phyloP scores from a whole-genome alignment of 345 rosid genomes.

The Bretschneidera sinensis region DNA sequence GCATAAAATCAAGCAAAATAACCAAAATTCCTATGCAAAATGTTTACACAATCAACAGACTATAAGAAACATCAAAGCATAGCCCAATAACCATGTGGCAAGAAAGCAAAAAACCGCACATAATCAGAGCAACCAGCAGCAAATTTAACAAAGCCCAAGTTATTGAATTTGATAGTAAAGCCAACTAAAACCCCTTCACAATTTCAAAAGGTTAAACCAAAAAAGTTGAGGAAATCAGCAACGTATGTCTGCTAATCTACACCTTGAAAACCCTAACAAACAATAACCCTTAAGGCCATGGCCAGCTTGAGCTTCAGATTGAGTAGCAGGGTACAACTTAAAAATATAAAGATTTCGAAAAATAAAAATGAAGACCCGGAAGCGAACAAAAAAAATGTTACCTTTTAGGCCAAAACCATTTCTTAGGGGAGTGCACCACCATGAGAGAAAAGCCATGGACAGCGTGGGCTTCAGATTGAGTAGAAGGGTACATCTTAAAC shows the following conservation, averaged over 20 bases:
- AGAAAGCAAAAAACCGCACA: no score
- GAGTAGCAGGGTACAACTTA: conserved; percentile 15
- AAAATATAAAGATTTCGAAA: conserved; percentile 1
- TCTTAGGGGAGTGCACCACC: conserved; percentile 1
- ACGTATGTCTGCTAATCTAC: neutral
- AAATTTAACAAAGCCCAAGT: no score
- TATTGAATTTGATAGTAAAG: neutral
- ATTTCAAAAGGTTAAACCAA: neutral
- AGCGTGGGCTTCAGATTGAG: conserved; percentile 7
- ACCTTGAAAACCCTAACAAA: neutral
- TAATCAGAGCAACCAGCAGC: no score
- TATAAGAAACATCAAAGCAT: no score
- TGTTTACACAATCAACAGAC: no score
- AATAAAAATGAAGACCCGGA: neutral
- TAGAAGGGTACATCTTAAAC: conserved; percentile 17
- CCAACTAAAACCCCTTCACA: neutral
- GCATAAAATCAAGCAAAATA: no score
- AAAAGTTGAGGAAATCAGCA: neutral
- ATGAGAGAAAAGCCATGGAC: conserved; percentile 10
- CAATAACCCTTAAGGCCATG: neutral
- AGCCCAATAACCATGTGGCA: no score
- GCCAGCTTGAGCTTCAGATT: conserved; percentile 11
- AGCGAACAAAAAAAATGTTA: conserved; percentile 2
- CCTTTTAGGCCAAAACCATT: conserved; percentile 18
- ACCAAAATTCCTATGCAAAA: no score